Conservation (phyloP, 2,329 filamentous ascomycete species). For the Byssochlamys sp. region DNA sequence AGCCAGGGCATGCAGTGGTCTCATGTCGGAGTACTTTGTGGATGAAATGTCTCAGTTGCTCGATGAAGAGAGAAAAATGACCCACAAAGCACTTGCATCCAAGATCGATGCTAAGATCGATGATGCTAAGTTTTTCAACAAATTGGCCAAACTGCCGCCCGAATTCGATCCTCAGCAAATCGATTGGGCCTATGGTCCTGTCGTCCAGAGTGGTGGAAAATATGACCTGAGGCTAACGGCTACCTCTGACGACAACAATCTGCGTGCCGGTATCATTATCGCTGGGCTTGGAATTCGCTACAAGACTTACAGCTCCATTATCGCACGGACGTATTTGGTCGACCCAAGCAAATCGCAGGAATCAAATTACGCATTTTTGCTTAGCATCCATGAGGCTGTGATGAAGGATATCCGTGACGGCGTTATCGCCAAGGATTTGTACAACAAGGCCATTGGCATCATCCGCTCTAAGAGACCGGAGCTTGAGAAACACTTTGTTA, state of each 20-base stretch:
- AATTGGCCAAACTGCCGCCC: conserved; percentile 65
- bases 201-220: conserved; percentile 88
- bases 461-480: conserved; percentile 89
- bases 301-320: conserved; percentile 86
- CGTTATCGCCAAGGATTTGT: conserved; percentile 76
- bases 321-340: conserved; percentile 88
- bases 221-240: conserved; percentile 78
- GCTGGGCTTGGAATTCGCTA: conserved; percentile 86
- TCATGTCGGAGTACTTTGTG: conserved; percentile 94
- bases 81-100: conserved; percentile 73
- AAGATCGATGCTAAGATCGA: conserved; percentile 88
- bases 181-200: conserved; percentile 85
- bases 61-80: conserved; percentile 94
- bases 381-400: conserved; percentile 75
- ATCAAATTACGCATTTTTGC: conserved; percentile 80
- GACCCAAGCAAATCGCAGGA: conserved; percentile 96
- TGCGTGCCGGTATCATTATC: conserved; percentile 89
- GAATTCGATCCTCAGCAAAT: conserved; percentile 83
- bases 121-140: conserved; percentile 86
- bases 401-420: conserved; percentile 86
- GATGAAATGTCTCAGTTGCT: conserved; percentile 96
- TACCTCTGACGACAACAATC: conserved; percentile 68
- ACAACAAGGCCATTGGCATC: conserved; percentile 70
- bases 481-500: conserved; percentile 86
- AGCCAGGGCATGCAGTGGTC: conserved; percentile 81